A percentile compares a stretch with the other conserved stretches of the same genome.
Evolutionary conservation across 495 filamentous ascomycete species (phyloP).

Genomic region (Jackrogersella minutella): DNA sequence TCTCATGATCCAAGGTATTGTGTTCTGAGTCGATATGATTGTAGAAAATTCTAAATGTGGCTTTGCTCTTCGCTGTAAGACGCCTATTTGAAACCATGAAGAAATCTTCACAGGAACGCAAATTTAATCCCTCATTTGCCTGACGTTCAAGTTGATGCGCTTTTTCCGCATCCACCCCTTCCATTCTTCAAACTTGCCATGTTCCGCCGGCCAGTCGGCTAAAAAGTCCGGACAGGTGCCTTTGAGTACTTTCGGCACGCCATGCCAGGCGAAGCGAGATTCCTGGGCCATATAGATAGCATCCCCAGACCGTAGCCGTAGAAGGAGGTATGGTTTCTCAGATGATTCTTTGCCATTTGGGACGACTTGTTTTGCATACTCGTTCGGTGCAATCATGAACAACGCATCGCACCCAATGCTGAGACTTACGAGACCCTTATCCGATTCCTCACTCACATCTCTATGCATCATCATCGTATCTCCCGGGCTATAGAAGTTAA

Average conservation of each 20-base stretch:
- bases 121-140: conserved; percentile 78
- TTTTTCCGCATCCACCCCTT: conserved; percentile 86
- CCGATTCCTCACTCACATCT: conserved; percentile 84
- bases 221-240: conserved; percentile 80
- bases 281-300: conserved; percentile 81
- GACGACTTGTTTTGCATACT: conserved; percentile 44
- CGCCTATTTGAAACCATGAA: neutral
- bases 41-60: neutral
- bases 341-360: conserved; percentile 1
- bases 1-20: neutral
- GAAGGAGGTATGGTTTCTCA: conserved; percentile 60
- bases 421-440: conserved; percentile 78
- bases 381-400: conserved; percentile 69
- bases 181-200: conserved; percentile 66
- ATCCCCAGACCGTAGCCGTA: conserved; percentile 80
- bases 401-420: conserved; percentile 89
- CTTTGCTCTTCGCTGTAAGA: neutral
- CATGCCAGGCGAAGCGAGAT: conserved; percentile 91
- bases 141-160: conserved; percentile 87
- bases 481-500: conserved; percentile 88
- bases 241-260: conserved; percentile 81
- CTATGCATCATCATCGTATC: conserved; percentile 90
- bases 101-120: too few species aligned
- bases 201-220: conserved; percentile 74
- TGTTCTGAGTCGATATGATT: neutral